Evolutionary conservation across 2,329 filamentous ascomycete species (phyloP), one percentile per base, ranked within the genome.

Genomic region (Cryphonectria japonica): DNA sequence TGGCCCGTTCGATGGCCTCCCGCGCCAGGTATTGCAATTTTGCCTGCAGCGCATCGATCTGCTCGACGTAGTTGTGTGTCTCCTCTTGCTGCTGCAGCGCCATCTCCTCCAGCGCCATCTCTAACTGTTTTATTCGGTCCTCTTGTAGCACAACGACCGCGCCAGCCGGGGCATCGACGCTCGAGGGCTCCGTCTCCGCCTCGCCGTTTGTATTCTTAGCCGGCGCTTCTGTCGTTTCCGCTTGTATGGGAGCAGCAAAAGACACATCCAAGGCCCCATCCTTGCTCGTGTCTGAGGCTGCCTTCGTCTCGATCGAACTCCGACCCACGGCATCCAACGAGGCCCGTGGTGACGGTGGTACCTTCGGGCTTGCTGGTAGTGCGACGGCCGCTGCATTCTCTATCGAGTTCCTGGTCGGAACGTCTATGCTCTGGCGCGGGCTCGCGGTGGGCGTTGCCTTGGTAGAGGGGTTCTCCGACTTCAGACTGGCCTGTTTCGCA

Each of bases 21-120:
- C 92, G 92, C 2, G 95, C 91, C 16, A 99, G 84, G 77, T 97
- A 98, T 75, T 95, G 92, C 39, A 99, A 83, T 78, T 99, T 98
- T 8, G 94, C 90, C 79, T 98, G 93, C 1, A 99, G 83, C 4
- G 95, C 92, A 83, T 99, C 96, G 69, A 98, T 96, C 50, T 92
- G 90, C 81, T 99, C 96, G 8, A 95, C 87, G 73, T 97, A 93
- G 65, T 87, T 87, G 76, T 96, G 90, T 57, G 94, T 87, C 78
- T 98, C 96, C 76, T 96, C 93, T 71, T 95, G 91, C 74, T 93
- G 89, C 73, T 90, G 87, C 46, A 67, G 86, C 82, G 77, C 84
- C 77, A 76, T 73, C 19, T 81, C 80, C 57, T 81, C 77, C 41
- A 81, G 72, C 22, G 77, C 74, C 6, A 77, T 79, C 68, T 82